phyloP scores from a whole-genome alignment of 2,329 filamentous ascomycete genomes.

The Penicillium vulpinum region DNA sequence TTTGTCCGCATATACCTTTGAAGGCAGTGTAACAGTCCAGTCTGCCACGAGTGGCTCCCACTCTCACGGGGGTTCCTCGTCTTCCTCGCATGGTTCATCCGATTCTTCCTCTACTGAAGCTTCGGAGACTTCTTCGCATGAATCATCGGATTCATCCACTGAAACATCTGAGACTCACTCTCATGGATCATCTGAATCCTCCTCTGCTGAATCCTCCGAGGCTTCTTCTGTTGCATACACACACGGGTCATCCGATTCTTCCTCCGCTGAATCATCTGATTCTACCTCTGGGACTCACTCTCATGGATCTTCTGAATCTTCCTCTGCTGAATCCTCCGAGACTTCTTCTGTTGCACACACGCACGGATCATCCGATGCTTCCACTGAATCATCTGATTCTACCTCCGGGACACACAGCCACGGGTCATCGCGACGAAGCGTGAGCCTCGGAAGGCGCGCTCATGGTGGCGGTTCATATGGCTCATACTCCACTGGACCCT shows the following conservation, averaged over 20 bases:
- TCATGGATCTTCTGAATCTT: not conserved
- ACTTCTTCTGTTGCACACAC: not conserved
- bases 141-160: no score
- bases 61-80: not conserved
- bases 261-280: not conserved
- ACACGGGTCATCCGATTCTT: not conserved
- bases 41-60: not conserved
- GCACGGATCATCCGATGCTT: not conserved
- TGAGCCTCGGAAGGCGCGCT: not conserved
- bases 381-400: not conserved
- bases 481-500: not conserved
- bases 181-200: no score
- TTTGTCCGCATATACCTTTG: conserved; percentile 1
- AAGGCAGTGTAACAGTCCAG: not conserved
- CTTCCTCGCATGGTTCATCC: not conserved
- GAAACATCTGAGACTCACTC: no score
- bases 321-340: not conserved
- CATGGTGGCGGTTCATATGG: not conserved
- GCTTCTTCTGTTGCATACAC: no score
- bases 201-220: no score
- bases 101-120: no score
- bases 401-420: not conserved
- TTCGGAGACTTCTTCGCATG: no score
- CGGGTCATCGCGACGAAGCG: not conserved
- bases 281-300: not conserved